A percentile compares a stretch with the other conserved stretches of the same genome.
These are phyloP conservation scores for Vinca minor DNA, from an alignment of 257 asterid genomes.

Conservation along the genomic window DNA sequence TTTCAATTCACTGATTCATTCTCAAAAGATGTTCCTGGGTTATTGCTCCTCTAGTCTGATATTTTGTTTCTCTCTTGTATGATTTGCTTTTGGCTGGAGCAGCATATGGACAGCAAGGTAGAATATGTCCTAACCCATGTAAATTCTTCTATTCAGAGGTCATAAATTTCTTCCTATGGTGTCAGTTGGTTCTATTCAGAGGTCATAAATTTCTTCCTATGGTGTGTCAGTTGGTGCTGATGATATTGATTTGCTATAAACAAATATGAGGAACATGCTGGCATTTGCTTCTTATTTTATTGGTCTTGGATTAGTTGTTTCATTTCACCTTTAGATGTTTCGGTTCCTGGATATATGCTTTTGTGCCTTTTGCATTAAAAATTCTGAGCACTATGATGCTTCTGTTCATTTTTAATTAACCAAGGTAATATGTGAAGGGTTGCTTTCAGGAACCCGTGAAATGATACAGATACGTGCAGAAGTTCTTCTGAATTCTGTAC, in stretches of 20 bases:
- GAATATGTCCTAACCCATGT: not conserved
- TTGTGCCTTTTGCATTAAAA: not conserved
- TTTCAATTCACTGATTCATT: constrained; percentile 9
- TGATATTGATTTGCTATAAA: not conserved
- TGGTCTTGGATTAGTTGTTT: not conserved
- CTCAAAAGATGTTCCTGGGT: constrained; percentile 4
- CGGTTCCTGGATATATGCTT: not conserved
- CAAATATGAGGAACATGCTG: not conserved
- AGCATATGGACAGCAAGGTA: constrained; percentile 85
- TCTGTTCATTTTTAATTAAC: not conserved
- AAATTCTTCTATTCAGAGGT: not conserved
- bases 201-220: not conserved
- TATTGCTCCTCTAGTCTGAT: constrained; percentile 23
- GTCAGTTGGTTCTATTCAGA: constrained; percentile 1
- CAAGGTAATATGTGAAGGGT: not conserved
- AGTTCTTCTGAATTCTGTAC: not conserved
- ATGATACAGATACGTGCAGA: not conserved
- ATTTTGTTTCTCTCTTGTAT: constrained; percentile 8
- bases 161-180: not conserved
- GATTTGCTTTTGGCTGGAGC: constrained; percentile 34
- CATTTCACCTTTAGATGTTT: not conserved
- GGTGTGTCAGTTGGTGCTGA: not conserved
- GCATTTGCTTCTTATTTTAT: not conserved
- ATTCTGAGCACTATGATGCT: not conserved
- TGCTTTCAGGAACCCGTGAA: not conserved